phyloP scores from a whole-genome alignment of 176 grass and related monocot genomes.

The Hordeum marinum region DNA sequence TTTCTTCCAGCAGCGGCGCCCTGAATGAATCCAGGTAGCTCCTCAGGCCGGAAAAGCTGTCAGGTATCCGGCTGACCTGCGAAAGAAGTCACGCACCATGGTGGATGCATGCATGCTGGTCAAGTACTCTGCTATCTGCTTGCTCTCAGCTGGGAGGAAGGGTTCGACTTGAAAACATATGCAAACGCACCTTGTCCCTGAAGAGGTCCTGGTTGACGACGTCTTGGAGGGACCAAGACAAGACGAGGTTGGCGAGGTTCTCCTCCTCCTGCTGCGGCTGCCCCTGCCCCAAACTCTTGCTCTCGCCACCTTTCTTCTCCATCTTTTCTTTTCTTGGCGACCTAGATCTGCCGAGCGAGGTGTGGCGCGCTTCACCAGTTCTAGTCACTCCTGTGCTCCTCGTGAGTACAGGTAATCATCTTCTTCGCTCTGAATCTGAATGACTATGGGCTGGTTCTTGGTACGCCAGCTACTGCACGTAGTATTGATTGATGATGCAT shows the following conservation, averaged over 20 bases:
- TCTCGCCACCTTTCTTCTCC: conserved; percentile 16
- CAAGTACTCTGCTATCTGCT: not conserved
- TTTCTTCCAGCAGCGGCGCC: conserved; percentile 47
- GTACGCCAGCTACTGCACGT: not conserved
- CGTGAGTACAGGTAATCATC: too few species aligned
- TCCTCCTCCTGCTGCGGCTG: too few species aligned
- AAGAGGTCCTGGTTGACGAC: conserved; percentile 53
- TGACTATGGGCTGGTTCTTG: not conserved
- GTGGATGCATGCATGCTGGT: too few species aligned
- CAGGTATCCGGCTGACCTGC: conserved; percentile 27
- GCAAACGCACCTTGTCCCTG: conserved; percentile 32
- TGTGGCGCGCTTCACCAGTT: too few species aligned
- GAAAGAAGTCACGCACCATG: too few species aligned
- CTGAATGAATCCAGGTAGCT: conserved; percentile 46
- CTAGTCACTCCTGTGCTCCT: too few species aligned
- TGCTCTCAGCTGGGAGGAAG: too few species aligned
- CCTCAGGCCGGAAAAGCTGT: conserved; percentile 22
- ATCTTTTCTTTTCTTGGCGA: not conserved
- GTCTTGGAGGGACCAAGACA: conserved; percentile 62
- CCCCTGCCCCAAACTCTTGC: not conserved
- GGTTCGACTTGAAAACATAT: too few species aligned
- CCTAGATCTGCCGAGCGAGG: not conserved
- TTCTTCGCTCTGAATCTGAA: too few species aligned
- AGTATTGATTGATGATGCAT: not conserved
- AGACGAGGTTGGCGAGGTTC: conserved; percentile 25